A percentile compares a stretch with the other conserved stretches of the same genome.
Conservation (phyloP, 2,329 filamentous ascomycete genomes). For the Pseudogymnoascus sp. region DNA sequence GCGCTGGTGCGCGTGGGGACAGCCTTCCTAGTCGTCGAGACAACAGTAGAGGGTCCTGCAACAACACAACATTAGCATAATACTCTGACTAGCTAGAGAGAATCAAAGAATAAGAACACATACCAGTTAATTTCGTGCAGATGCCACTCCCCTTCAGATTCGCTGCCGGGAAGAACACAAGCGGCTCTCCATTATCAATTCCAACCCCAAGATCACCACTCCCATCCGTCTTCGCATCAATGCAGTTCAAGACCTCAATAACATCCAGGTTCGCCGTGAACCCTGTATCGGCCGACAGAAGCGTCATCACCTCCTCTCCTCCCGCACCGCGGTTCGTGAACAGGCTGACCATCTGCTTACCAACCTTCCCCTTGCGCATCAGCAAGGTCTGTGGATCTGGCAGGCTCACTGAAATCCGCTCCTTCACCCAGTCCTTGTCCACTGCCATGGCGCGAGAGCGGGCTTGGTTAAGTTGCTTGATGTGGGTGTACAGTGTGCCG, state of each 20-base stretch:
- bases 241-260: neutral
- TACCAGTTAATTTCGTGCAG: constrained; percentile 2
- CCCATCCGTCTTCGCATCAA: constrained; percentile 1
- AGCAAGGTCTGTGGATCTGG: neutral
- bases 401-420: neutral
- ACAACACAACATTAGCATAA: neutral
- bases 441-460: constrained; percentile 21
- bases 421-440: neutral
- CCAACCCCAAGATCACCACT: neutral
- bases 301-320: neutral
- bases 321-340: neutral
- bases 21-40: neutral
- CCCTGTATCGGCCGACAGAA: neutral
- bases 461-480: constrained; percentile 36
- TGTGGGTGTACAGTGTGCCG: constrained; percentile 30
- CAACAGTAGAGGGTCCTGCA: constrained; percentile 1
- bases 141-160: constrained; percentile 2
- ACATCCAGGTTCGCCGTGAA: constrained; percentile 1
- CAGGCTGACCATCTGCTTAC: neutral
- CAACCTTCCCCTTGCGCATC: neutral
- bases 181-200: neutral
- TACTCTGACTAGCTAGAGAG: neutral
- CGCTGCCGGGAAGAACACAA: neutral
- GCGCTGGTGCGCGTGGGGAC: neutral
- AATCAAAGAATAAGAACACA: neutral